Evolutionary conservation across 179 eudicot genomes (phyloP).

Genomic region (Monotropa hypopitys): DNA sequence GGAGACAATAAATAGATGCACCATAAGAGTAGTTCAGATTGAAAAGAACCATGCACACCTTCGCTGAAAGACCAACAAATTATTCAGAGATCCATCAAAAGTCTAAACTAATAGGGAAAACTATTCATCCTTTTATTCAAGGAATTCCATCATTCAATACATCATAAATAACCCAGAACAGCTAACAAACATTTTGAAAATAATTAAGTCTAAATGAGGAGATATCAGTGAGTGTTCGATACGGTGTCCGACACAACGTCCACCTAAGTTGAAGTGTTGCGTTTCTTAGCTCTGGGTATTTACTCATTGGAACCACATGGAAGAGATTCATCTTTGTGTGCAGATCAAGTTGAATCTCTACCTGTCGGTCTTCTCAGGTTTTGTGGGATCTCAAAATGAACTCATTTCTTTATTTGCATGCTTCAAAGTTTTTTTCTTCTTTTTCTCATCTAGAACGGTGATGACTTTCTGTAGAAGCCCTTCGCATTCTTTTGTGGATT

Average conservation of each 20-base stretch:
- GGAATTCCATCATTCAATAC: background rate
- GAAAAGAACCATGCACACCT: background rate
- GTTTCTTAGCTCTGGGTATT: background rate
- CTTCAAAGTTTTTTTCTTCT: background rate
- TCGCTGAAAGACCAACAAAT: background rate
- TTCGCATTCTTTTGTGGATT: background rate
- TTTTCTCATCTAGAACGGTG: background rate
- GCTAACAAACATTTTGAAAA: background rate
- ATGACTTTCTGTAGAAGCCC: background rate
- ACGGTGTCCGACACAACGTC: background rate
- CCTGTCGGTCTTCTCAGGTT: background rate
- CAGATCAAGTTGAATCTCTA: background rate
- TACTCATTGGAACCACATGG: background rate
- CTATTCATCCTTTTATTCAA: background rate
- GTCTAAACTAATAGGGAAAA: background rate
- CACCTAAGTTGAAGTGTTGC: background rate
- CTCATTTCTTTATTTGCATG: background rate
- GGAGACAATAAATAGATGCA: background rate
- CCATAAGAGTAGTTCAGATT: background rate
- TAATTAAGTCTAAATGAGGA: background rate
- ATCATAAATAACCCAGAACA: background rate
- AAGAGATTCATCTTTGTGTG: background rate
- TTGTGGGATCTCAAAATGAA: background rate
- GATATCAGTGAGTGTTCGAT: background rate
- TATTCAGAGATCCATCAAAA: background rate